Evolutionary conservation across 208 protist species (phyloP), one percentile per base, ranked within the genome.

Genomic region (Trypanosoma cruzi): DNA sequence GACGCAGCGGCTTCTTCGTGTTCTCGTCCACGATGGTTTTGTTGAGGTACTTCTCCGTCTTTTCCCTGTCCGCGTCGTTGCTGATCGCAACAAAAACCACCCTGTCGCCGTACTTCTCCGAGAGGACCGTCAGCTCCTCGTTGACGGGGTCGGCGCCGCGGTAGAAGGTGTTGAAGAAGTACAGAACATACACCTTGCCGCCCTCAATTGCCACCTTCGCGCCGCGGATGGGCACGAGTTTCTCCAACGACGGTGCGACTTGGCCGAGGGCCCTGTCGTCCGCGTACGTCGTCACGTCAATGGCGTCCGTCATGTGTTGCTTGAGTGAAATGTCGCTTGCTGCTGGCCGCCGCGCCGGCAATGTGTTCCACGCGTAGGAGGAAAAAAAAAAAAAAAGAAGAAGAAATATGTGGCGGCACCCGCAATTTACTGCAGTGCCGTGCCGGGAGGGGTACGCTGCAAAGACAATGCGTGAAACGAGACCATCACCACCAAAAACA

Each of bases 91-190:
- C 80, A 71, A 97, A 89, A 52, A 75, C 73, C 6, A 89, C 92
- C 73, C 81, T 80, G 71, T 88, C 85, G 52, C 57, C 74, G 46
- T 93, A 66, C 72, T 92, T 80, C 77, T 93, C 89, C 29, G 85
- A 83, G 36, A 97, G 82, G 65, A 85, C 34, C 22, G 92, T 94
- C 75, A 95, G 85, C 84, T 97, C 88, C 78, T 97, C 87, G 76
- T 95, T 97, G 76, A 85, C 90, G 16, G 86, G 68, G 42, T 95
- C 89, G 4, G 89, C 92, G 58, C 92, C 92, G 57, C 90, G 91
- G 78, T 97, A 94, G 77, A 95, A 97, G 32, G 88, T 97, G 78
- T 92, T 93, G 80, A 95, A 95, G 79, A 97, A 95, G 81, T 95
- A 97, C 40, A 97, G 76, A 48, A 95, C 86, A 73, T 93, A 88